phyloP scores from a whole-genome alignment of 2,329 filamentous ascomycete genomes.

The Raffaelea arxii region DNA sequence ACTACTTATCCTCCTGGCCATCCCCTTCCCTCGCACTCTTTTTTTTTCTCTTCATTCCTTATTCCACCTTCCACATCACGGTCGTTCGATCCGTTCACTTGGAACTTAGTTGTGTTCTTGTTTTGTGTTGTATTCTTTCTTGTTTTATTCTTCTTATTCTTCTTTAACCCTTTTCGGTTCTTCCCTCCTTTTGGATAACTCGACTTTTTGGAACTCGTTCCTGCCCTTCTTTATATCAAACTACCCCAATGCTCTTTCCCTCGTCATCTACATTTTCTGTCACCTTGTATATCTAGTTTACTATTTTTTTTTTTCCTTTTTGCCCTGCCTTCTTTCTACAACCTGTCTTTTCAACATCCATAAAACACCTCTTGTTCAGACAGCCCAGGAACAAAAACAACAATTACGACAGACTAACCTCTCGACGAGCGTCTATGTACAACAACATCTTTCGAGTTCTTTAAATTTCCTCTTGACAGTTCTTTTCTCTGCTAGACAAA shows the following conservation, averaged over 20 bases:
- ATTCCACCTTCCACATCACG: slow-evolving; percentile 22
- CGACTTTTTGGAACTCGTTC: slow-evolving; percentile 32
- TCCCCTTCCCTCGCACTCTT: slow-evolving; percentile 33
- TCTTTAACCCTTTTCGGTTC: slow-evolving; percentile 11
- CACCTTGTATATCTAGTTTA: slow-evolving; percentile 2
- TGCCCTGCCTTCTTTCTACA: slow-evolving; percentile 5
- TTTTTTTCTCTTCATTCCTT: slow-evolving; percentile 22
- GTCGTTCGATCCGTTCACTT: slow-evolving; percentile 38
- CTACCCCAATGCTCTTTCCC: slow-evolving; percentile 8
- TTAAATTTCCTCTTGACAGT: slow-evolving; percentile 20
- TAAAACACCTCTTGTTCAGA: slow-evolving; percentile 6
- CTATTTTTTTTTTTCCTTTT: slow-evolving; percentile 1
- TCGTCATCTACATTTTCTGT: slow-evolving; percentile 7
- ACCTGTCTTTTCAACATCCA: background rate
- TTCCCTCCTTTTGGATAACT: slow-evolving; percentile 33
- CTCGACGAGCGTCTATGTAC: slow-evolving; percentile 23
- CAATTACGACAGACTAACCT: slow-evolving; percentile 10
- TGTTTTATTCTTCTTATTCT: slow-evolving; percentile 18
- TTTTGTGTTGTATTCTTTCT: slow-evolving; percentile 16
- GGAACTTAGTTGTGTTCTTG: slow-evolving; percentile 25
- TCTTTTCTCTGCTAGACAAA: slow-evolving; percentile 16
- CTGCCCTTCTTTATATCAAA: slow-evolving; percentile 31
- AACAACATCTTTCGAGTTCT: slow-evolving; percentile 19
- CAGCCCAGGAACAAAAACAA: slow-evolving; percentile 2
- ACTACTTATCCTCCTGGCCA: slow-evolving; percentile 35